Conservation (phyloP, 805 yeast genomes). For the Hanseniaspora guilliermondii region DNA sequence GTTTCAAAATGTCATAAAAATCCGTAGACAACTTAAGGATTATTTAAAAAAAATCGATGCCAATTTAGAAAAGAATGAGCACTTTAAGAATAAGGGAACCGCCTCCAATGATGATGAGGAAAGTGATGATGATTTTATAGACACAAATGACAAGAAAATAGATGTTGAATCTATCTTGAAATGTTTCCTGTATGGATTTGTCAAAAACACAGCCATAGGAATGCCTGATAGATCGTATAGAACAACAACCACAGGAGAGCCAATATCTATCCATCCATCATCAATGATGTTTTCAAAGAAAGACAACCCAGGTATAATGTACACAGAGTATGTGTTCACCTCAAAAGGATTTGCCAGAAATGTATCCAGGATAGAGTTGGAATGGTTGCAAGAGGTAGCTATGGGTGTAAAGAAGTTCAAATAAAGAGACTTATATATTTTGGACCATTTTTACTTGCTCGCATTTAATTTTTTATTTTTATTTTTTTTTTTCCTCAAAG, state of each 20-base stretch:
- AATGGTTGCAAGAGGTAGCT: conserved; percentile 77
- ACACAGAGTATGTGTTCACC: conserved; percentile 86
- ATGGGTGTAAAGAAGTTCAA: conserved; percentile 22
- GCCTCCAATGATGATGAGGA: background rate
- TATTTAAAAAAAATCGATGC: conserved; percentile 37
- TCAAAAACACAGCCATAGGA: conserved; percentile 85
- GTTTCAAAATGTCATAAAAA: conserved; percentile 60
- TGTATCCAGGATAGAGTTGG: conserved; percentile 67
- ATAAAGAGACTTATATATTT: no score
- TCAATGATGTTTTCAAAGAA: conserved; percentile 68
- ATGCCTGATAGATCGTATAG: conserved; percentile 88
- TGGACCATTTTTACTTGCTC: no score
- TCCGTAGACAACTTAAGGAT: conserved; percentile 60
- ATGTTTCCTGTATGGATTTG: conserved; percentile 70
- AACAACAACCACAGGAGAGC: conserved; percentile 72
- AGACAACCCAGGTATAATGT: conserved; percentile 77
- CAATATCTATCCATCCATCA: conserved; percentile 81
- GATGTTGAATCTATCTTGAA: conserved; percentile 53
- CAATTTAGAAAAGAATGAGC: conserved; percentile 22
- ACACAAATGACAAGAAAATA: conserved; percentile 27
- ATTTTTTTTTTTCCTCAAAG: no score
- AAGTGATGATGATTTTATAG: conserved; percentile 23
- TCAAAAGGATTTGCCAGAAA: conserved; percentile 84
- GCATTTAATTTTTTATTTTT: no score
- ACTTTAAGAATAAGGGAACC: conserved; percentile 12